These are phyloP conservation scores for Hirsutella rhossiliensis DNA, from an alignment of 2,329 filamentous ascomycete species.

Conservation along the genomic window DNA sequence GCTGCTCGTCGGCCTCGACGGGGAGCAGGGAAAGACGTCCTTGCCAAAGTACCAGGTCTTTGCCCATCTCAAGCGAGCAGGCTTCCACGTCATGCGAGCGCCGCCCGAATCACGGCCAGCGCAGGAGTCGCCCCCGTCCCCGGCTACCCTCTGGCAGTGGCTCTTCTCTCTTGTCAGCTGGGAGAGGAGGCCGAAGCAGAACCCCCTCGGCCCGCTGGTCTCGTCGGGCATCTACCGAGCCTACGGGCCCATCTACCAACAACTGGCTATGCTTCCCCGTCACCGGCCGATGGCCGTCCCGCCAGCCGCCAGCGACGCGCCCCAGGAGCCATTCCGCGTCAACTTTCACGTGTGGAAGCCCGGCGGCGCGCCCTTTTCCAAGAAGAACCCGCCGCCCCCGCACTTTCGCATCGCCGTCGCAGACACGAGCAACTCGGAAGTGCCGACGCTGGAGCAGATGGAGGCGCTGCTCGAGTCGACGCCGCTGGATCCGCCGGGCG, in stretches of 20 bases:
- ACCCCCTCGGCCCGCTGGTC: constrained; percentile 43
- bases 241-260: constrained; percentile 61
- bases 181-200: constrained; percentile 10
- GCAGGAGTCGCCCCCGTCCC: constrained; percentile 5
- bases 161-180: constrained; percentile 34
- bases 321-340: constrained; percentile 52
- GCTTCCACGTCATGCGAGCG: constrained; percentile 71
- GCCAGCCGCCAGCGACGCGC: constrained; percentile 6
- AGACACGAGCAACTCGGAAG: constrained; percentile 55
- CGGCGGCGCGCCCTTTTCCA: constrained; percentile 52
- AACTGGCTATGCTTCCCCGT: constrained; percentile 60
- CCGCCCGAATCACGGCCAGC: constrained; percentile 18
- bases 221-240: constrained; percentile 52
- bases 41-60: constrained; percentile 85
- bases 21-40: constrained; percentile 44
- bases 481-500: constrained; percentile 50
- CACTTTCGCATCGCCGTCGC: constrained; percentile 80
- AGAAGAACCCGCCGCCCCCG: constrained; percentile 63
- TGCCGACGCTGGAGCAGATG: constrained; percentile 66
- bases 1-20: constrained; percentile 62
- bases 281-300: constrained; percentile 42
- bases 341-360: constrained; percentile 74
- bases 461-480: constrained; percentile 59
- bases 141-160: constrained; percentile 34
- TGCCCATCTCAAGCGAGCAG: constrained; percentile 66